Percentiles rank a stretch among this genome's conserved stretches.
Evolutionary conservation across 2,329 filamentous ascomycete genomes (phyloP).

Genomic region (Xylariaceae sp.): DNA sequence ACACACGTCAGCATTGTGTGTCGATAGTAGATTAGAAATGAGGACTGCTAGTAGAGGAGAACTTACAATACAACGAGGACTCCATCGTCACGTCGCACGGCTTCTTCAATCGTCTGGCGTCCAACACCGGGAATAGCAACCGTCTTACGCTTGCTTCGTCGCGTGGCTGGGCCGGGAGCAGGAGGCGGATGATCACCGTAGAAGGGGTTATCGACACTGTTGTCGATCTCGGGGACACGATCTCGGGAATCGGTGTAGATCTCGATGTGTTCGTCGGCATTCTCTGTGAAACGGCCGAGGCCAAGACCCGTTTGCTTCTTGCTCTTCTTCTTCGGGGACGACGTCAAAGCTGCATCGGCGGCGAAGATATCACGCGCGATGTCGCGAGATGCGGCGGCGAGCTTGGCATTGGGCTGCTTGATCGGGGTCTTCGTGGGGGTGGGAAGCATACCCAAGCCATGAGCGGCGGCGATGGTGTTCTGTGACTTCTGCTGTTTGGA

Average conservation of each 20-base stretch:
- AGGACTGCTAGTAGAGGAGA: background rate
- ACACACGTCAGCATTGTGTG: constrained; percentile 18
- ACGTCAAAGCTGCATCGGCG: constrained; percentile 53
- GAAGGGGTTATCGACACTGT: constrained; percentile 68
- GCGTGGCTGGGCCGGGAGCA: constrained; percentile 39
- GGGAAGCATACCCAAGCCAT: constrained; percentile 56
- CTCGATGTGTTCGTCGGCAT: constrained; percentile 55
- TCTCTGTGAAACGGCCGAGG: constrained; percentile 55
- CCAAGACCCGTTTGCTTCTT: constrained; percentile 53
- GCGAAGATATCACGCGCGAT: constrained; percentile 60
- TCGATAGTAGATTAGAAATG: background rate
- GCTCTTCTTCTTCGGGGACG: constrained; percentile 52
- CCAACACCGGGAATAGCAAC: constrained; percentile 54
- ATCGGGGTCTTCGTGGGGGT: constrained; percentile 74
- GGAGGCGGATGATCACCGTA: constrained; percentile 40
- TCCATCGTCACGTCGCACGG: constrained; percentile 62
- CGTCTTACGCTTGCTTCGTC: constrained; percentile 51
- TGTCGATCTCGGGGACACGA: constrained; percentile 62
- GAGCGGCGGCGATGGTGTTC: constrained; percentile 29
- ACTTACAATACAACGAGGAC: constrained; percentile 75
- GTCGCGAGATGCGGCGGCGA: constrained; percentile 45
- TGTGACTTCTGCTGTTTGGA: constrained; percentile 29
- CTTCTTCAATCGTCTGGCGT: constrained; percentile 56
- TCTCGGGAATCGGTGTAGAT: constrained; percentile 81
- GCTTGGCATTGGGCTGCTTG: constrained; percentile 53